A percentile compares a stretch with the other conserved stretches of the same genome.
These are phyloP conservation scores for Linderniella brevidens DNA, from an alignment of 257 asterid genomes.

Conservation along the genomic window DNA sequence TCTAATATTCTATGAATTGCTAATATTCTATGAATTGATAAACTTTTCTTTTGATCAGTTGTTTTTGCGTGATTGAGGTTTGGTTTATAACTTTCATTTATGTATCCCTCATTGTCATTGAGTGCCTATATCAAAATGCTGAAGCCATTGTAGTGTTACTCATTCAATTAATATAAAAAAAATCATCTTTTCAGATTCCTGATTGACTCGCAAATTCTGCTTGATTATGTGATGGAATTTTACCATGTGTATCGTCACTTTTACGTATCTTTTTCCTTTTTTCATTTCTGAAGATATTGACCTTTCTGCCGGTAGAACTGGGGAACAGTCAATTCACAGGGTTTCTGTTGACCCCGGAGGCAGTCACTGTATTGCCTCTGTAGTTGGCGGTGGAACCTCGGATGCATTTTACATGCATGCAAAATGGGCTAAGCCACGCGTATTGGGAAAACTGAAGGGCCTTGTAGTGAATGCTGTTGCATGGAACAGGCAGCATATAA, in stretches of 20 bases:
- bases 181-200: no score
- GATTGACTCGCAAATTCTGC: no score
- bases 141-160: no score
- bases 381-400: slow-evolving; percentile 79
- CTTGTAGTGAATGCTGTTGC: slow-evolving; percentile 70
- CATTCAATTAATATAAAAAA: no score
- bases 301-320: slow-evolving; percentile 79
- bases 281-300: slow-evolving; percentile 46
- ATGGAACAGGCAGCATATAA: slow-evolving; percentile 85
- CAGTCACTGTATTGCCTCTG: slow-evolving; percentile 82
- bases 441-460: slow-evolving; percentile 65
- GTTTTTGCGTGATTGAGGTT: no score
- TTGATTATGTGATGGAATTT: no score
- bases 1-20: no score
- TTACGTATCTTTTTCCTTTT: background rate
- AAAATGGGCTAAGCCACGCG: slow-evolving; percentile 87
- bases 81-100: no score
- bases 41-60: no score
- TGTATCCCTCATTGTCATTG: no score
- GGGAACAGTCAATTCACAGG: slow-evolving; percentile 82
- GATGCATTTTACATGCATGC: slow-evolving; percentile 87
- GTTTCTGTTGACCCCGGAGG: slow-evolving; percentile 97
- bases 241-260: background rate
- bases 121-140: no score
- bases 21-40: no score